Evolutionary conservation across 345 rosid genomes (phyloP), one percentile per base, ranked within the genome.

Genomic region (Crucihimalaya himalaica): DNA sequence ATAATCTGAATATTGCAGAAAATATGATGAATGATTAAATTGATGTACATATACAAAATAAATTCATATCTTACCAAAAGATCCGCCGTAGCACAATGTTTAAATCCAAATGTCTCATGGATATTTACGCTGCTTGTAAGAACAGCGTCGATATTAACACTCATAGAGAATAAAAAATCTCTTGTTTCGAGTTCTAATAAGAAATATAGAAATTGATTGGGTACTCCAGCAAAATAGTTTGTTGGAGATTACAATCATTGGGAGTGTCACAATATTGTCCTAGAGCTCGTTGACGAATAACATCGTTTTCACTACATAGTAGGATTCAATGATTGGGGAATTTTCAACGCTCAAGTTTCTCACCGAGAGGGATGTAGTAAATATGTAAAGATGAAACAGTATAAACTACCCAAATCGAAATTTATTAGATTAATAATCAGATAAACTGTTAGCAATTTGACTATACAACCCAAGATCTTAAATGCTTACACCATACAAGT

Each of bases 391-490:
- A 6, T 2, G 39, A 35, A 35, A 35, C 4, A 10, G 13, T 9
- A 35, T 9, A 9, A 3, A 9, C 2, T 35, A 9, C 11, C 3
- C 2, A 8, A 35, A 2, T 9, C 11, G 4, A 31, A 8, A 50
- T 75, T 59, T 35, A 52, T 75, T 59, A 37, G 54, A 67, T 37
- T 66, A 15, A 4, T 5, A 58, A 42, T 67, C 48, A 52, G 39
- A 31, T 75, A 39, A 42, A 59, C 31, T 42, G 63, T 74, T 48
- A 34, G 67, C 23, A 55, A 54, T 3, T 56, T 56, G 40, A 56
- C 68, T 74, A 54, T 75, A 75, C 79, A 75, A 31, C 1, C 7
- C 58, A 68, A 75, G 42, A 61, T 53, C 56, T 68, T 75, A 75
- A 75, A 18, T 50, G 47, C 68, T 74, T 16, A 16, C 39, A 59